Evolutionary conservation across 129 eudicot species (phyloP).

Genomic region (Heracleum sosnowskyi): DNA sequence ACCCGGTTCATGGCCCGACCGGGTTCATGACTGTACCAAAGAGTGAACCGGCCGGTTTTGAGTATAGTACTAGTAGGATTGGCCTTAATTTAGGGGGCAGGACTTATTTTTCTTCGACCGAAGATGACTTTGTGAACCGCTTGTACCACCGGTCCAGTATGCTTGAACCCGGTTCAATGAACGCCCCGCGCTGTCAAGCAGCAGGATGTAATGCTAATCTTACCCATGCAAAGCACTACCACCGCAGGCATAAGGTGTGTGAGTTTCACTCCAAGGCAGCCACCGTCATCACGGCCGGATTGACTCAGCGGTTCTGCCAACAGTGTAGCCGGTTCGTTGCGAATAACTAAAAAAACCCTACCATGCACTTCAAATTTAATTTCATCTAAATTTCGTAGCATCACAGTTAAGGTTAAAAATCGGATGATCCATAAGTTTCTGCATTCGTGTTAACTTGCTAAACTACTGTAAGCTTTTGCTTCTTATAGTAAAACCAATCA

Average conservation of each 20-base stretch:
- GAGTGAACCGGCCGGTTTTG: slow-evolving; percentile 52
- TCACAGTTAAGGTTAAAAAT: no score
- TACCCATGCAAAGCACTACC: slow-evolving; percentile 88
- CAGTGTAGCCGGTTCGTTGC: slow-evolving; percentile 81
- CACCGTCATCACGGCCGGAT: slow-evolving; percentile 88
- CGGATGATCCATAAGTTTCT: slow-evolving; percentile 66
- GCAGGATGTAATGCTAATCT: slow-evolving; percentile 97
- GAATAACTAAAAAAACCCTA: slow-evolving; percentile 8
- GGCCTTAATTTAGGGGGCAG: slow-evolving; percentile 93
- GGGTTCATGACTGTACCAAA: slow-evolving; percentile 71
- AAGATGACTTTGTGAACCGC: slow-evolving; percentile 86
- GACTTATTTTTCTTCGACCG: slow-evolving; percentile 82
- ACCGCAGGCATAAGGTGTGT: slow-evolving; percentile 96
- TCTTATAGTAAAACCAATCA: slow-evolving; percentile 29
- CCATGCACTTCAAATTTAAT: slow-evolving; percentile 1
- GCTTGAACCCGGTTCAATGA: slow-evolving; percentile 46
- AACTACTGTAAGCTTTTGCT: slow-evolving; percentile 32
- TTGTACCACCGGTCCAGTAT: slow-evolving; percentile 79
- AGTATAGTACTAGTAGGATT: slow-evolving; percentile 41
- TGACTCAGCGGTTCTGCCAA: slow-evolving; percentile 97
- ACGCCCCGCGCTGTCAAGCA: slow-evolving; percentile 79
- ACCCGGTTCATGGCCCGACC: slow-evolving; percentile 31
- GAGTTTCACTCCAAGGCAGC: slow-evolving; percentile 98
- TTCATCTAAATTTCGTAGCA: not conserved
- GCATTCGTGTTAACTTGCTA: slow-evolving; percentile 38